These are phyloP conservation scores for Claviceps fusiformis DNA, from an alignment of 2,329 filamentous ascomycete species.

Conservation along the genomic window DNA sequence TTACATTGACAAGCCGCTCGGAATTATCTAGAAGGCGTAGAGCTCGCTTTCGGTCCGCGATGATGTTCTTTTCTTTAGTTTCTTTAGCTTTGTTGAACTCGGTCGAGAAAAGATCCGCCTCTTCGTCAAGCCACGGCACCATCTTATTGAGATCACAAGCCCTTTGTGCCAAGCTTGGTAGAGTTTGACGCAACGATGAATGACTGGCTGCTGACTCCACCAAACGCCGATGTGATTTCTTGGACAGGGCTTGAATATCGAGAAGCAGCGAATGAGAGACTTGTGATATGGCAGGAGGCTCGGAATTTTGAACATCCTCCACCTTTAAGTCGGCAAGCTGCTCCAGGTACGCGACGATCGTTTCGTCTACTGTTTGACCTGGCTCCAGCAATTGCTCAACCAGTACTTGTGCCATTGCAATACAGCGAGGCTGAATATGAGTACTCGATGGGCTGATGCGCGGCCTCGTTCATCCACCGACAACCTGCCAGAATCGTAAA, in stretches of 20 bases:
- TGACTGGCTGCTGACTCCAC: conserved; percentile 71
- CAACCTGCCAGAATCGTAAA: neutral
- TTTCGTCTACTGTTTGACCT: conserved; percentile 28
- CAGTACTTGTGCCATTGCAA: conserved; percentile 23
- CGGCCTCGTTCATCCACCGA: neutral
- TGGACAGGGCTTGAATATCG: conserved; percentile 75
- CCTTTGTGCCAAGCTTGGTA: conserved; percentile 57
- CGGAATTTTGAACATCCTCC: conserved; percentile 55
- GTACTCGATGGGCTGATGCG: neutral
- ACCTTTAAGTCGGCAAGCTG: conserved; percentile 66
- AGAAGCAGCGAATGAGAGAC: conserved; percentile 67
- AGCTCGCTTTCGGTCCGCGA: conserved; percentile 64
- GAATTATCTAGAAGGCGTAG: conserved; percentile 75
- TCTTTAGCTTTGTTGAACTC: conserved; percentile 66
- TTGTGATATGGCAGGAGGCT: conserved; percentile 70
- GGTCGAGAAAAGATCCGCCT: conserved; percentile 66
- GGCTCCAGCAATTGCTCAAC: conserved; percentile 19
- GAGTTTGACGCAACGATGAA: conserved; percentile 52
- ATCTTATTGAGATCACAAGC: conserved; percentile 53
- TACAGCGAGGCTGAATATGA: neutral
- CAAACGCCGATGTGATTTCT: conserved; percentile 74
- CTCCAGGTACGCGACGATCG: conserved; percentile 58
- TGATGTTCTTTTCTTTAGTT: conserved; percentile 51
- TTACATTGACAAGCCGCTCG: conserved; percentile 76
- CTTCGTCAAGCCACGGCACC: conserved; percentile 66